Evolutionary conservation across 192 early-diverging fungal genomes (phyloP).

Genomic region (Rhizophagus sp.): DNA sequence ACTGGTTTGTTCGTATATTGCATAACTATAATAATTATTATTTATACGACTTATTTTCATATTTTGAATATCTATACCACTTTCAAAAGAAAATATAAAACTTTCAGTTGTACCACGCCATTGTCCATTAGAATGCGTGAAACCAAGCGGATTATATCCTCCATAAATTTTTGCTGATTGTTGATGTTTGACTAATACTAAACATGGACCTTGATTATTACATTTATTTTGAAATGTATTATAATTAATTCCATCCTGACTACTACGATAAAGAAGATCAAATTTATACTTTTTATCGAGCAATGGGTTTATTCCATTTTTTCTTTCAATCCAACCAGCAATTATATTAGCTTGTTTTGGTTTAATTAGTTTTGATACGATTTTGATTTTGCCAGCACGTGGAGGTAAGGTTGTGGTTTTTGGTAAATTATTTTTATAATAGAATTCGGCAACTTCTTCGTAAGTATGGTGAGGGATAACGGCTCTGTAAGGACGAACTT

Average conservation of each 20-base stretch:
- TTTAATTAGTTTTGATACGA: not conserved
- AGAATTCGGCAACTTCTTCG: not conserved
- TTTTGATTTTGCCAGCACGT: not conserved
- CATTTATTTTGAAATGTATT: too few species aligned
- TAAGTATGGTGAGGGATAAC: not conserved
- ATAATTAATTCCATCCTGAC: not conserved
- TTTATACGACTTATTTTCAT: too few species aligned
- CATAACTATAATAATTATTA: too few species aligned
- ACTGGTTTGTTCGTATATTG: not conserved
- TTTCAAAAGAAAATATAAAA: too few species aligned
- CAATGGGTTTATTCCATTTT: not conserved
- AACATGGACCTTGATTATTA: too few species aligned
- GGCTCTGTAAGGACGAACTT: not conserved
- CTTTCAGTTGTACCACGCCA: too few species aligned
- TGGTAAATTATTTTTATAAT: too few species aligned
- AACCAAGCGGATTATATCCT: not conserved
- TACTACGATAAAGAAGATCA: conserved; percentile 6
- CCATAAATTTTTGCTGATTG: not conserved
- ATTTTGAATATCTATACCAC: too few species aligned
- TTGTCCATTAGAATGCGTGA: not conserved
- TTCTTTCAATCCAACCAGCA: conserved; percentile 9
- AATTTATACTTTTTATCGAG: not conserved
- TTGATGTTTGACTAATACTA: too few species aligned
- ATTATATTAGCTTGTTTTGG: not conserved
- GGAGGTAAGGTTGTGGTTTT: too few species aligned